Base-by-base conservation (phyloP, 2,329 filamentous ascomycete genomes). In the Didymella keratinophila region DNA sequence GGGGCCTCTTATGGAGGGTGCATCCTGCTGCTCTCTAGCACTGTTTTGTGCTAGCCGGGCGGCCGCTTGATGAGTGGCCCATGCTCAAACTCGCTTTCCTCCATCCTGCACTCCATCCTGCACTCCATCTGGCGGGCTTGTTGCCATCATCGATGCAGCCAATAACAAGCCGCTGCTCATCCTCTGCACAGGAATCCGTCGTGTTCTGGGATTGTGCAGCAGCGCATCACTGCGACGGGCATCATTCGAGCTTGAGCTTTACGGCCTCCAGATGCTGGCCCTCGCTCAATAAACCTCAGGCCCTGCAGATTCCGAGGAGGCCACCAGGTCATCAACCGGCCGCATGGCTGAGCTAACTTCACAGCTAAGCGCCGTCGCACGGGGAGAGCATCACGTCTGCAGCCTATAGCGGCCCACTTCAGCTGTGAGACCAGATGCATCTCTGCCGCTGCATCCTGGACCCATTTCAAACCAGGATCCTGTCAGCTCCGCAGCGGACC, bases 341-440 rank as follows among this genome's bases (percentile, higher is more conserved):
- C 56, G 46, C 41, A 23, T 58, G 56, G 50, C 50, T 51, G 27
- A 51, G 56, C 56, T 58, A 53, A 45, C 39, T 25, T 53, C 45
- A 36, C 46, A 50, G 50, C 65, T 67, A 66, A 63, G 59, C 62
- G 68, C 65, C 65, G 63, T 68, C 60, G 61, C 55, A 68, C 62
- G 67, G 68, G 56, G 58, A 64, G 63, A 64, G 52, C 58, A 54
- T 45, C 28, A 51, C 50, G 44, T 53, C 28, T 51, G 54, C 60
- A 64, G 57, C 73, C 72, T 69, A 75, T 74, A 68, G 71, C 63
- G 44, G 41, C 43, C 42, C 47, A 44, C 60, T 28, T 18, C 56
- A 54, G 45, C 56, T 56, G 61, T 67, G 51, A 51, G 60, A 58
- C 61, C 62, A 46, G 52, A 56, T 62, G 60, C 64, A 61, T 62